Base-by-base conservation (phyloP, 495 filamentous ascomycete species). In the Tuber borchii region DNA sequence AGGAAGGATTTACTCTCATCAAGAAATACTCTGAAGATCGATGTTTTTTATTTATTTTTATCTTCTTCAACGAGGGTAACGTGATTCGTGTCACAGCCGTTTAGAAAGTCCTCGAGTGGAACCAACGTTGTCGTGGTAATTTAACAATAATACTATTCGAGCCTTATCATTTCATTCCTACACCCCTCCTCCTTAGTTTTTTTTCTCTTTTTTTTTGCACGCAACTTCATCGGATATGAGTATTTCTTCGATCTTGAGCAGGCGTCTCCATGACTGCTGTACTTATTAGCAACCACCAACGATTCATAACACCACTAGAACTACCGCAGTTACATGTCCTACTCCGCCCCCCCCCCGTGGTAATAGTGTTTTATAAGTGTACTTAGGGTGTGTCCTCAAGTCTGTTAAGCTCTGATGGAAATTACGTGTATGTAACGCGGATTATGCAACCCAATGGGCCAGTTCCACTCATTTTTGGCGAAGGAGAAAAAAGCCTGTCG, bases 241-340 rank as follows among this genome's bases (percentile, higher is more conserved):
- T 65, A 65, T 65, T 65, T 65, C 56, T 34, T 65, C 56, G 56
- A 65, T 65, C 26, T 65, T 65, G 12, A 17, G n/a, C n/a, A 61
- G 26, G 16, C 56, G 12, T 65, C 26, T 12, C 26, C 56, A 65
- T 65, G 26, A 26, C 56, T 31, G 26, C 14, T 34, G 56, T 34
- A 65, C 56, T 17, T 65, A 12, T 65, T 65, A 14, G 56, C 56
- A n/a, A 65, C 26, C 56, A 14, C 31, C 56, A 65, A 65, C n/a
- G 12, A 6, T 65, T 34, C 56, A n/a, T n/a, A 34, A 65, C 56
- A 65, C 56, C 26, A 34, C 56, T 34, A 19, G 26, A 65, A 17
- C 12, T 4, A 34, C 34, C 56, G 26, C 56, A 19, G 56, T 65
- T 65, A 34, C 56, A 34, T 34, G 31, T 7, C 26, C 2, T 31